Conservation (phyloP, 2,329 filamentous ascomycete genomes). For the Trichoderma oligosporum region DNA sequence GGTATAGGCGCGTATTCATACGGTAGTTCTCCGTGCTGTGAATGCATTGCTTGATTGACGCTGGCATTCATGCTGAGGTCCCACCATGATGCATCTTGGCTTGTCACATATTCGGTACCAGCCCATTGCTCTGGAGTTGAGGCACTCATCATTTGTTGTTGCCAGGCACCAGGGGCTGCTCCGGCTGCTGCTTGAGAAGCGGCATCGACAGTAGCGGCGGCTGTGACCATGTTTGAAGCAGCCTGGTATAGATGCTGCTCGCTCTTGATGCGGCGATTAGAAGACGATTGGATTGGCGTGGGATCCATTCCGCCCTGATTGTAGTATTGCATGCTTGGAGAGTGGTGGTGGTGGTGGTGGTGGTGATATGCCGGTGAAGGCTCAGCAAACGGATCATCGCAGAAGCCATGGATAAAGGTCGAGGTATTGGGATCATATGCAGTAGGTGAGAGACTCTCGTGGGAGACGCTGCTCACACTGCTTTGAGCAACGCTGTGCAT, state of each 20-base stretch:
- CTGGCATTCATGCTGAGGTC: conserved; percentile 29
- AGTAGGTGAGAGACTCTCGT: conserved; percentile 26
- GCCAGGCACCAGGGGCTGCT: conserved; percentile 21
- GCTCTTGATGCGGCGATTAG: conserved; percentile 31
- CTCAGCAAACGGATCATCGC: conserved; percentile 40
- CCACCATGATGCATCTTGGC: conserved; percentile 30
- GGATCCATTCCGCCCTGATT: conserved; percentile 30
- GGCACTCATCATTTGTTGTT: conserved; percentile 25
- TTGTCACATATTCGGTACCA: conserved; percentile 29
- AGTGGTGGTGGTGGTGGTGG: no score
- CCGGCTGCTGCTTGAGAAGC: conserved; percentile 18
- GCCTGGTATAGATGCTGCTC: conserved; percentile 28
- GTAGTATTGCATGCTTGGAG: conserved; percentile 32
- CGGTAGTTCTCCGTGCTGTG: conserved; percentile 38
- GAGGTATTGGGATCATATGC: conserved; percentile 27
- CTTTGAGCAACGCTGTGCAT: conserved; percentile 22
- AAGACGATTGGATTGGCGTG: conserved; percentile 40
- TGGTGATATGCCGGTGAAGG: conserved; percentile 24
- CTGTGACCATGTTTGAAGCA: neutral
- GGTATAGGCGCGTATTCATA: conserved; percentile 39
- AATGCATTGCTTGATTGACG: conserved; percentile 40
- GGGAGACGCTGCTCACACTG: conserved; percentile 17
- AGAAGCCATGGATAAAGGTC: conserved; percentile 36
- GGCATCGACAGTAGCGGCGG: neutral
- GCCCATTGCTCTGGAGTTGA: conserved; percentile 25